Evolutionary conservation across 768 basidiomycete genomes (phyloP), one percentile per base, ranked within the genome.

Genomic region (Rhodotorula graminis): DNA sequence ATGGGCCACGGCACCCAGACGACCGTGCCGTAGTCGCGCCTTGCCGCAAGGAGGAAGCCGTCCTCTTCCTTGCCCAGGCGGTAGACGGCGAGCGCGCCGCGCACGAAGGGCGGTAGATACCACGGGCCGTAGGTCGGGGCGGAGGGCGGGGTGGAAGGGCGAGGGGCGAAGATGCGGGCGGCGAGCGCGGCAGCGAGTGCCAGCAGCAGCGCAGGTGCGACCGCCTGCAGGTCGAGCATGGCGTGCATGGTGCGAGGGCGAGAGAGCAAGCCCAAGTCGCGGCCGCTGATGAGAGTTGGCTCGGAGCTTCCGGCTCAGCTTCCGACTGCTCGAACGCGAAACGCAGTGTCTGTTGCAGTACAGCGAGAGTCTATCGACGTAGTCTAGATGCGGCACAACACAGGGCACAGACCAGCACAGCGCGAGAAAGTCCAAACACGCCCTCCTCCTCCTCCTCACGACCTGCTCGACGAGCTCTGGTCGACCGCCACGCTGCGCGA

Each of bases 1-100:
- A 77, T 25, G 25, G 76, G 76, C 66, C 70, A 77, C 9, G 76
- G 73, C 18, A 77, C n/a, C 44, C 66, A 70, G 9, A 73, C 67
- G 46, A 53, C 50, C 0, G 33, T 25, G 0, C 70, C 69, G 27
- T 69, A 71, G 9, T 61, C 37, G 25, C 40, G 21, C 14, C 42
- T 27, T 2, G 73, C 66, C 8, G 9, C 4, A 15, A 53, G 47
- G 23, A 75, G 37, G 57, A 77, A 77, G 15, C 23, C 56, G 15
- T 67, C 66, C 53, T 77, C 76, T 47, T 77, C 69, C 62, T 42
- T 21, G 16, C 76, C 76, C 19, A 77, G 65, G 29, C 49, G 27
- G 49, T 55, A 31, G 18, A 61, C 64, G 18, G 76, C 76, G 19
- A 73, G 56, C 18, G 67, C 1, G 11, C 76, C 76, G 7, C 65